Conservation (phyloP, 306 rosid species). For the Cicer cuneatum region DNA sequence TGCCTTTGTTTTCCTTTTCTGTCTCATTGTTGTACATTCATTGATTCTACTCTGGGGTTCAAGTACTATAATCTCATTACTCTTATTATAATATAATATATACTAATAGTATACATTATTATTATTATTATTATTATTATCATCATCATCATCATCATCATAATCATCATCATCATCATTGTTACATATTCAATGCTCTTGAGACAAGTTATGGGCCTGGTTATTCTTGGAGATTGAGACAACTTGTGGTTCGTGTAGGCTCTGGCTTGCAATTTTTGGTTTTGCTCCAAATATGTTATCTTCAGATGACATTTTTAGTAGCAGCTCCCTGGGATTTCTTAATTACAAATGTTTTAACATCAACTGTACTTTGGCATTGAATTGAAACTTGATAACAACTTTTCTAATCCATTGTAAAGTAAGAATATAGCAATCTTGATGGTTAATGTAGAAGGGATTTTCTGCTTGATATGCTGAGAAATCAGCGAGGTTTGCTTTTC, state of each 20-base stretch:
- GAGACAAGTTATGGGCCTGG: slow-evolving; percentile 16
- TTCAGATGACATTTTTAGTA: slow-evolving; percentile 15
- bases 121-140: not conserved
- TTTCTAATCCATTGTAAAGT: slow-evolving; percentile 4
- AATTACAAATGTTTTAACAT: slow-evolving; percentile 19
- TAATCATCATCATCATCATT: not conserved
- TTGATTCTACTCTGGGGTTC: slow-evolving; percentile 21
- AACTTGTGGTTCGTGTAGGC: slow-evolving; percentile 11
- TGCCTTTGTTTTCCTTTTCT: slow-evolving; percentile 35
- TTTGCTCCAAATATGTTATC: slow-evolving; percentile 18
- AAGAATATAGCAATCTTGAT: slow-evolving; percentile 8
- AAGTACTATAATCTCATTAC: not conserved
- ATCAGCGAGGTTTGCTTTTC: not conserved
- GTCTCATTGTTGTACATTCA: slow-evolving; percentile 10
- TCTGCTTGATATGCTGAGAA: slow-evolving; percentile 5
- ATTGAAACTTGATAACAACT: slow-evolving; percentile 11
- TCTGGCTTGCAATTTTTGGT: slow-evolving; percentile 10
- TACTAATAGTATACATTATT: not conserved
- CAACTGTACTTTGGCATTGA: slow-evolving; percentile 2
- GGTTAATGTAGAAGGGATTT: slow-evolving; percentile 11
- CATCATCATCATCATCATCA: too few relatives aligned
- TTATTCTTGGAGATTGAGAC: slow-evolving; percentile 16
- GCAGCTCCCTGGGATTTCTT: slow-evolving; percentile 6
- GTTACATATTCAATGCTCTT: slow-evolving; percentile 13
- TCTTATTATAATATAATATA: too few relatives aligned